A percentile compares a stretch with the other conserved stretches of the same genome.
phyloP scores from a whole-genome alignment of 139 green algal species.

The Prasinococcaceae sp. region DNA sequence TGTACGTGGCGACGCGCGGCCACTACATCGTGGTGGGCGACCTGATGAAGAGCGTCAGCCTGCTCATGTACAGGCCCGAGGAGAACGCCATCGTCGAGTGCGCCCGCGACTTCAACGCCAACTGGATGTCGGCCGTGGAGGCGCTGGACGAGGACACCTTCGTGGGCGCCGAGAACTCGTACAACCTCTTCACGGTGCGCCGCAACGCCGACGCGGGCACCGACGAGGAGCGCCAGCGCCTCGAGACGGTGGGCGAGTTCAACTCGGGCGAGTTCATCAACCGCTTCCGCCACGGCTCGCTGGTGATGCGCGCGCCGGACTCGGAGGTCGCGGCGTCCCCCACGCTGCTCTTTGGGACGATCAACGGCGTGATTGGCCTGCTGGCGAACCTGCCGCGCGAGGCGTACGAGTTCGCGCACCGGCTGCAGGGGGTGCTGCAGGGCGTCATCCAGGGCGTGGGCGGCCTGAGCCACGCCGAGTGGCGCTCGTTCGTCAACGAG shows the following conservation, averaged over 20 bases:
- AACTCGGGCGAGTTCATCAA: constrained; percentile 91
- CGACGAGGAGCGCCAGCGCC: constrained; percentile 67
- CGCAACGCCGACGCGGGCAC: constrained; percentile 58
- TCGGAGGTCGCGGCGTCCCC: constrained; percentile 35
- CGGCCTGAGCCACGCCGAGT: constrained; percentile 65
- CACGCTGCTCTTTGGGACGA: constrained; percentile 74
- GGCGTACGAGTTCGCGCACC: constrained; percentile 47
- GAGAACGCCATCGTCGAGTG: constrained; percentile 56
- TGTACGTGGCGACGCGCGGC: constrained; percentile 56
- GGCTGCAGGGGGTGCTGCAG: constrained; percentile 41
- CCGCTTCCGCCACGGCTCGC: constrained; percentile 60
- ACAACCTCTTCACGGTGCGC: constrained; percentile 71
- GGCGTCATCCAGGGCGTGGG: constrained; percentile 68
- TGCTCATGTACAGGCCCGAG: constrained; percentile 50
- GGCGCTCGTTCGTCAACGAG: constrained; percentile 66
- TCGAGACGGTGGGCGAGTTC: constrained; percentile 73
- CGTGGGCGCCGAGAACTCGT: constrained; percentile 45
- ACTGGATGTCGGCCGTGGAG: constrained; percentile 73
- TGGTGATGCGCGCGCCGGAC: constrained; percentile 93
- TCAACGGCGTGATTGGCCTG: constrained; percentile 78
- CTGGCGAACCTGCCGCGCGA: constrained; percentile 55
- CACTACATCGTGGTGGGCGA: constrained; percentile 87
- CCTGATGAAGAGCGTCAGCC: constrained; percentile 86
- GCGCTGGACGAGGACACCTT: constrained; percentile 83
- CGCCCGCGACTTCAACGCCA: constrained; percentile 65